Percentiles rank a stretch among this genome's conserved stretches.
Evolutionary conservation across 75 land plant genomes (phyloP).

Genomic region (Pinus tabuliformis): DNA sequence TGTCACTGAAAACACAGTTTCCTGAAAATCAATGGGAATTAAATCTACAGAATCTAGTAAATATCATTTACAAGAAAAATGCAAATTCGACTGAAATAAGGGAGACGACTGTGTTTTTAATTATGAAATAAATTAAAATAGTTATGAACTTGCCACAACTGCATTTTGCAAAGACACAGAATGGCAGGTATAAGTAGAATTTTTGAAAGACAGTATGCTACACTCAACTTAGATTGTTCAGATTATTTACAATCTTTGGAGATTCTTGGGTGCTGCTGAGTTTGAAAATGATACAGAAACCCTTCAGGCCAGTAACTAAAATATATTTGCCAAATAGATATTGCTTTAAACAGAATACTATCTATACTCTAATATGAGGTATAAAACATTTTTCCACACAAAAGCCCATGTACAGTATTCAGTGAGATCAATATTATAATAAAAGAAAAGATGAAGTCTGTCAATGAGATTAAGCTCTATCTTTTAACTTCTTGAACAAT

Average conservation of each 20-base stretch:
- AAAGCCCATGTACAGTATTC: background rate
- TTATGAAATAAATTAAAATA: background rate
- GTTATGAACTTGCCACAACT: background rate
- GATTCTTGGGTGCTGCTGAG: background rate
- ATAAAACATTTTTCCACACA: background rate
- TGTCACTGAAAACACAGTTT: conserved; percentile 86
- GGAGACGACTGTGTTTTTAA: background rate
- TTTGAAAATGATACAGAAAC: background rate
- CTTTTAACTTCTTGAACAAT: no score
- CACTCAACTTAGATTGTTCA: background rate
- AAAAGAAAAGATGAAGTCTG: no score
- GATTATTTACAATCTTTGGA: background rate
- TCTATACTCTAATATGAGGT: background rate
- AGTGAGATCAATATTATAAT: no score
- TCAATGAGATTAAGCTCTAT: no score
- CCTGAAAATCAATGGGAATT: conserved; percentile 37
- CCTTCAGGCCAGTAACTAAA: background rate
- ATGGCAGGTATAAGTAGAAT: background rate
- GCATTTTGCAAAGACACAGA: background rate
- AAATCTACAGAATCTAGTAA: background rate
- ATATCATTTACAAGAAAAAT: background rate
- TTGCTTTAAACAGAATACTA: background rate
- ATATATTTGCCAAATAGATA: background rate
- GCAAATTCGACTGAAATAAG: background rate
- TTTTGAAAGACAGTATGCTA: background rate